Conservation (phyloP, 1,284 basidiomycete genomes). For the Neonothopanus nambi region DNA sequence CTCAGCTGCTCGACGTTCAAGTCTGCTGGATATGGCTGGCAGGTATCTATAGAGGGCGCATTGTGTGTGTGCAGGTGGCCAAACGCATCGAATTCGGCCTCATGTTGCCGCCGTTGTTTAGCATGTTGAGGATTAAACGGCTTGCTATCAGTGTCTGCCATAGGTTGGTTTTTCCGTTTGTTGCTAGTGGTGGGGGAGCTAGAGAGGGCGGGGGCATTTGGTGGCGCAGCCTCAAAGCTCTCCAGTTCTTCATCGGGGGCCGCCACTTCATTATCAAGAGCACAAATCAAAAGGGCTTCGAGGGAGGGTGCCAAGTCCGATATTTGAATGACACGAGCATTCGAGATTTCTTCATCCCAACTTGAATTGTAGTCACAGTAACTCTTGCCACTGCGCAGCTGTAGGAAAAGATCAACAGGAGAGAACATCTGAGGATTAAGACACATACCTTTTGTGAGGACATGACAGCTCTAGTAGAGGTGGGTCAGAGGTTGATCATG, state of each 20-base stretch:
- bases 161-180: neutral
- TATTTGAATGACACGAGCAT: no score
- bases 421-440: no score
- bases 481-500: no score
- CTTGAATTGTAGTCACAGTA: no score
- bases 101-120: neutral
- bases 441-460: no score
- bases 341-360: neutral
- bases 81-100: neutral
- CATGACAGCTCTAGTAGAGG: no score
- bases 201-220: no score
- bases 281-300: neutral
- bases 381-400: no score
- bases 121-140: neutral
- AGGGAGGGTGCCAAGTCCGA: neutral
- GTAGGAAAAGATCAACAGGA: no score
- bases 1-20: neutral
- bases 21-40: neutral
- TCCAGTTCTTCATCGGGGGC: neutral
- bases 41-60: neutral
- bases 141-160: neutral
- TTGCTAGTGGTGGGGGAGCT: neutral
- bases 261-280: neutral
- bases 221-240: neutral
- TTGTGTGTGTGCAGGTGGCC: neutral